Conservation (phyloP, 2,329 filamentous ascomycete genomes). For the Aspergillus arachidicola region DNA sequence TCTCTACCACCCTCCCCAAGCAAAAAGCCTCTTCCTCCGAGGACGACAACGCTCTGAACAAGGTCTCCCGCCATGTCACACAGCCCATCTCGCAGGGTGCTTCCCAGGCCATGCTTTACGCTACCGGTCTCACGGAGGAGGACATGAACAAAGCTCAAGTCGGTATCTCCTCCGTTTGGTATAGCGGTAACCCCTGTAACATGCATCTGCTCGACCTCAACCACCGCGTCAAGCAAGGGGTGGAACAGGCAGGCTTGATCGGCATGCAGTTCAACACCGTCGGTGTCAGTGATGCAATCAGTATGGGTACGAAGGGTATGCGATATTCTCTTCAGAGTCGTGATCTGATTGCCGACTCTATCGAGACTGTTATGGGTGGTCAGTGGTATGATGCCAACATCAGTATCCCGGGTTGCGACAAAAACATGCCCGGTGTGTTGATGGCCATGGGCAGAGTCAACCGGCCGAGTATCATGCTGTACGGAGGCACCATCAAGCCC, state of each 20-base stretch:
- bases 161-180: constrained; percentile 98
- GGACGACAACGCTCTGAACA: constrained; percentile 68
- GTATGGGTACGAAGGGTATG: constrained; percentile 98
- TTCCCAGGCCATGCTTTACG: constrained; percentile 98
- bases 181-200: constrained; percentile 97
- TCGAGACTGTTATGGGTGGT: constrained; percentile 98
- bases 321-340: constrained; percentile 90
- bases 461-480: constrained; percentile 94
- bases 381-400: constrained; percentile 99
- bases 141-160: constrained; percentile 97
- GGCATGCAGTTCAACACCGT: constrained; percentile 99
- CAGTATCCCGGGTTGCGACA: constrained; percentile 95
- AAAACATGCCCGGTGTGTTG: constrained; percentile 95
- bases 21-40: constrained; percentile 45
- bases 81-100: constrained; percentile 98
- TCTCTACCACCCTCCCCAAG: constrained; percentile 51
- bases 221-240: constrained; percentile 72
- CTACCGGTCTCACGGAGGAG: constrained; percentile 79
- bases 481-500: constrained; percentile 90
- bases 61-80: constrained; percentile 80
- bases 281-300: constrained; percentile 95
- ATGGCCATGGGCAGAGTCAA: constrained; percentile 96
- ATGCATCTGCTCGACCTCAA: constrained; percentile 96
- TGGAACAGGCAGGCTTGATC: constrained; percentile 75
- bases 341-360: constrained; percentile 96